Evolutionary conservation across 495 filamentous ascomycete genomes (phyloP).

Genomic region (Penicillium ucsense): DNA sequence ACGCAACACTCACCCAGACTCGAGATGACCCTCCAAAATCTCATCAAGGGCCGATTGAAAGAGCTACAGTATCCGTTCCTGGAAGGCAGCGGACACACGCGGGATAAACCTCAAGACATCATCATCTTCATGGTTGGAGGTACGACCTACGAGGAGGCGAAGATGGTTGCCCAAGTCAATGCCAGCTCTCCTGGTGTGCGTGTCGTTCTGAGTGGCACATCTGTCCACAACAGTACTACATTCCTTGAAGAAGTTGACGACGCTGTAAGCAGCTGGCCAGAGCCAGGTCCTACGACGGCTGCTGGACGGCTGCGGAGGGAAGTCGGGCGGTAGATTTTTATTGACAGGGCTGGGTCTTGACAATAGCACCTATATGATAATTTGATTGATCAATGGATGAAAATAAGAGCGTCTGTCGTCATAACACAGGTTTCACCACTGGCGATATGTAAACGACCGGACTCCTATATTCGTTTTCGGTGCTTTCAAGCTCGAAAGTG

Average conservation of each 20-base stretch:
- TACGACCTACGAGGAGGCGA: constrained; percentile 91
- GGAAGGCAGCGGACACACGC: constrained; percentile 71
- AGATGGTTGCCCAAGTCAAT: constrained; percentile 86
- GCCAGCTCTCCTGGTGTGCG: constrained; percentile 79
- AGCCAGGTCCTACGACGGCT: constrained; percentile 55
- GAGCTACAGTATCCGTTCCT: constrained; percentile 86
- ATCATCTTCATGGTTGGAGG: constrained; percentile 91
- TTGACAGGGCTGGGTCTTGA: too few species aligned
- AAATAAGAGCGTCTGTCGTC: too few species aligned
- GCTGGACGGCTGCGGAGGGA: constrained; percentile 65
- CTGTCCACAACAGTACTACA: constrained; percentile 71
- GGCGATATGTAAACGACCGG: too few species aligned
- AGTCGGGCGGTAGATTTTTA: constrained; percentile 23
- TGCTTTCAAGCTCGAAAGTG: too few species aligned
- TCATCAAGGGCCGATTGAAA: constrained; percentile 81
- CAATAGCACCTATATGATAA: neutral
- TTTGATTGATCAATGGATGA: neutral
- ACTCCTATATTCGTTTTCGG: too few species aligned
- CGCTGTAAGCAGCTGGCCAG: constrained; percentile 72
- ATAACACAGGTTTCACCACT: too few species aligned
- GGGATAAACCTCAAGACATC: constrained; percentile 94
- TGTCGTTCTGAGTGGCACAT: constrained; percentile 79
- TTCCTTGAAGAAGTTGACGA: constrained; percentile 85
- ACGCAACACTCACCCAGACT: constrained; percentile 90
- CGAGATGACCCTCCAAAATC: constrained; percentile 77